Conservation (phyloP, 805 yeast genomes). For the Yamadazyma phyllophila region DNA sequence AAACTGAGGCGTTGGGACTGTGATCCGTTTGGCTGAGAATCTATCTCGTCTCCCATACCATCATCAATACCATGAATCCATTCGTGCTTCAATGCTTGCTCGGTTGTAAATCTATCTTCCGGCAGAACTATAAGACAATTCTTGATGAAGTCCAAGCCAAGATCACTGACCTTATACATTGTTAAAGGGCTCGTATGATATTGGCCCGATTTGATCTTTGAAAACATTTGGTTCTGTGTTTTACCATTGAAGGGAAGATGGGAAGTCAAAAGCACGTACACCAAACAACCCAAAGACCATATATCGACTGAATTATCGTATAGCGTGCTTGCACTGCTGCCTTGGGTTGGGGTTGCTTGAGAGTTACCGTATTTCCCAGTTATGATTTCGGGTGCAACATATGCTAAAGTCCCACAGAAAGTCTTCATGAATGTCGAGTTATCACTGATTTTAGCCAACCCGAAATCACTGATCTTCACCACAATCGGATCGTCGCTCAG, state of each 20-base stretch:
- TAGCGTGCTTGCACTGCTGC: slow-evolving; percentile 10
- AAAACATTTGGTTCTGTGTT: slow-evolving; percentile 82
- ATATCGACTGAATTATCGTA: slow-evolving; percentile 91
- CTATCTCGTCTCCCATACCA: slow-evolving; percentile 17
- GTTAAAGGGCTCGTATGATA: slow-evolving; percentile 76
- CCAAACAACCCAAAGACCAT: slow-evolving; percentile 96
- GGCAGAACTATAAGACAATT: slow-evolving; percentile 78
- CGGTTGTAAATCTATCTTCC: slow-evolving; percentile 65
- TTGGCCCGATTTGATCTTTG: slow-evolving; percentile 71
- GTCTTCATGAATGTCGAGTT: slow-evolving; percentile 87
- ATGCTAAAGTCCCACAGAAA: slow-evolving; percentile 95
- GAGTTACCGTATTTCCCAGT: slow-evolving; percentile 51
- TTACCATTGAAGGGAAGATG: slow-evolving; percentile 94
- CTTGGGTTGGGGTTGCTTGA: slow-evolving; percentile 16
- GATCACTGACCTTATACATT: slow-evolving; percentile 60
- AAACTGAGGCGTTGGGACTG: slow-evolving; percentile 47
- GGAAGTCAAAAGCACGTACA: slow-evolving; percentile 87
- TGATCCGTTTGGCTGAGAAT: slow-evolving; percentile 3
- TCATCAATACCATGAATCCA: slow-evolving; percentile 57
- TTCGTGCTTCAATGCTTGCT: slow-evolving; percentile 70
- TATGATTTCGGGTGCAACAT: slow-evolving; percentile 92
- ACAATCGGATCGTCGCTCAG: slow-evolving; percentile 87
- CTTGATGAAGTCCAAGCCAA: slow-evolving; percentile 71
- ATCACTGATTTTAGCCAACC: slow-evolving; percentile 87
- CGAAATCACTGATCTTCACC: slow-evolving; percentile 95